Percentiles rank a stretch among this genome's conserved stretches.
Conservation (phyloP, 2,329 filamentous ascomycete species). For the Graphium sp. region DNA sequence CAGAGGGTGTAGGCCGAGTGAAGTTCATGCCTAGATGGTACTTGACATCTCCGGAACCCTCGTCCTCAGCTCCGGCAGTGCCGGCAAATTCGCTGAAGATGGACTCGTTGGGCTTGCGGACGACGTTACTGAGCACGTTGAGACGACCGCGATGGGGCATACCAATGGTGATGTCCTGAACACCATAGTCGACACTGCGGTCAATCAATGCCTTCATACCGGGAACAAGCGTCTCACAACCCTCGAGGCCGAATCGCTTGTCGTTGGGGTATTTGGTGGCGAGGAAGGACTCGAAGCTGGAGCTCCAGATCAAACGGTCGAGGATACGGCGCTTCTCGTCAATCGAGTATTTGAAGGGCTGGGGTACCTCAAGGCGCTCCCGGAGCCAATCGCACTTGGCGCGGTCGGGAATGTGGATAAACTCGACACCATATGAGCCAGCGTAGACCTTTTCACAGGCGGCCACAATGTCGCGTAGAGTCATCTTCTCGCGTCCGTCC, state of each 20-base stretch:
- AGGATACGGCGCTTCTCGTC: conserved; percentile 97
- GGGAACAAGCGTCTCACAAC: conserved; percentile 89
- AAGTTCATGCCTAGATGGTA: conserved; percentile 99
- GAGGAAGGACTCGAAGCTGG: conserved; percentile 89
- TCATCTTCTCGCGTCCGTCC: conserved; percentile 87
- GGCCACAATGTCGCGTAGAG: conserved; percentile 79
- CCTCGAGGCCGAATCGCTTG: conserved; percentile 97
- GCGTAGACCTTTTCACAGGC: conserved; percentile 94
- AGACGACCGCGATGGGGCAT: conserved; percentile 98
- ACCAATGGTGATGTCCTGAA: conserved; percentile 98
- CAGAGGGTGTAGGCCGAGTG: conserved; percentile 91
- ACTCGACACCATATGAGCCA: conserved; percentile 93
- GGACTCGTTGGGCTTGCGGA: conserved; percentile 97
- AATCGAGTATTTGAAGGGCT: conserved; percentile 91
- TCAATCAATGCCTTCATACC: conserved; percentile 99
- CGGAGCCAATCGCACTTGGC: conserved; percentile 98
- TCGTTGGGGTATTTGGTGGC: conserved; percentile 98
- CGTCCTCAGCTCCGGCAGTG: conserved; percentile 70
- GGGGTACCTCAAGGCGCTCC: conserved; percentile 83
- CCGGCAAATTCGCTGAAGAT: conserved; percentile 98
- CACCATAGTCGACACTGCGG: conserved; percentile 91
- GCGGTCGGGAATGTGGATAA: conserved; percentile 95
- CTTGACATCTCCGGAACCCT: conserved; percentile 97
- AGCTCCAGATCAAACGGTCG: conserved; percentile 96
- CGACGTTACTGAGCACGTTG: conserved; percentile 95